Evolutionary conservation across 2,329 filamentous ascomycete genomes (phyloP).

Genomic region (Alternaria postmessia): DNA sequence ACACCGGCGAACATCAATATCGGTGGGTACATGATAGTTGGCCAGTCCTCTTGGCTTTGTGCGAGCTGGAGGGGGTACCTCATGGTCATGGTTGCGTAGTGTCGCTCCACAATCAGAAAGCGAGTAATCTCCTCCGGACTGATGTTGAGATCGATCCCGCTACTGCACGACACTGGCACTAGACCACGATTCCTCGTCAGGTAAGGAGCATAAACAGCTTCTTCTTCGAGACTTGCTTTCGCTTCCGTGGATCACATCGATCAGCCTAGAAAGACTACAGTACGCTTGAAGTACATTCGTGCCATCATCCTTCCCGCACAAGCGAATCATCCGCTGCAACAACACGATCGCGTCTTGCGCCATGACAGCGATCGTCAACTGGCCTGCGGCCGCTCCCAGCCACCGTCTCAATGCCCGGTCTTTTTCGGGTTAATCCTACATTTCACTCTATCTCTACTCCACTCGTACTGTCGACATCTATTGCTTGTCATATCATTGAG

Average conservation of each 20-base stretch:
- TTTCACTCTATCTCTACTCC: slow-evolving; percentile 17
- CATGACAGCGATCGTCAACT: slow-evolving; percentile 10
- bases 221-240: slow-evolving; percentile 1
- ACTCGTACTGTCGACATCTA: neutral
- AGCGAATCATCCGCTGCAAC: slow-evolving; percentile 5
- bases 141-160: slow-evolving; percentile 7
- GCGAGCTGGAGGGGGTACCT: slow-evolving; percentile 1
- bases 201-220: neutral
- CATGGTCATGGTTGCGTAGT: neutral
- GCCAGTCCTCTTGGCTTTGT: neutral
- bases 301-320: slow-evolving; percentile 12
- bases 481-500: neutral
- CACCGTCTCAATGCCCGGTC: neutral
- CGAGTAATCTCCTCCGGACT: neutral
- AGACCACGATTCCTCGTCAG: neutral
- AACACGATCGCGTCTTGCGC: slow-evolving; percentile 15
- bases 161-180: slow-evolving; percentile 10
- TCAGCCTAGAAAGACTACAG: neutral
- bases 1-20: neutral
- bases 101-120: neutral
- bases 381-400: slow-evolving; percentile 9
- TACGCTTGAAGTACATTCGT: slow-evolving; percentile 2
- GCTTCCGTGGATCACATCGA: neutral
- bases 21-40: neutral
- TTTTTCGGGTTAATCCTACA: slow-evolving; percentile 6